phyloP scores from a whole-genome alignment of 345 rosid genomes.

The Aquilaria yunnanensis region DNA sequence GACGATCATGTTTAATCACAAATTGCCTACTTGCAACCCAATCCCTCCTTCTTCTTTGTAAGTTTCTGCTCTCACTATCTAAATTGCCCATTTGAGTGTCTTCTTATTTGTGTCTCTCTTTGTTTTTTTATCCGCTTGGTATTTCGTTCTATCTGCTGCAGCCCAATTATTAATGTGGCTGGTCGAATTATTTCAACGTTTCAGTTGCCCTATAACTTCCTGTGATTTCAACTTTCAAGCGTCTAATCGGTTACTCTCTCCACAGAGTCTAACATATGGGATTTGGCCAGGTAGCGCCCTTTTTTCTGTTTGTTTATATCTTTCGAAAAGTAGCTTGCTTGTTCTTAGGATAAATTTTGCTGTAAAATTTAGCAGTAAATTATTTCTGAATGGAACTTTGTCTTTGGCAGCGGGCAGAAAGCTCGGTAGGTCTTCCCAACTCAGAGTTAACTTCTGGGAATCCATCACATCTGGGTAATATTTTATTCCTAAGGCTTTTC shows the following conservation, averaged over 20 bases:
- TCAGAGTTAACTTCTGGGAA: slow-evolving; percentile 76
- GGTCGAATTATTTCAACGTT: neutral
- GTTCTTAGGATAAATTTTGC: neutral
- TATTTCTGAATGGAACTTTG: neutral
- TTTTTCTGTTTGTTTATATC: neutral
- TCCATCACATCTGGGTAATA: slow-evolving; percentile 72
- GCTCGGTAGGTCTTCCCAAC: slow-evolving; percentile 34
- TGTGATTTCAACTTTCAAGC: slow-evolving; percentile 12
- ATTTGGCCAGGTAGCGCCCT: slow-evolving; percentile 20
- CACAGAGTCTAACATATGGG: slow-evolving; percentile 9
- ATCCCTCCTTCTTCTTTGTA: slow-evolving; percentile 18
- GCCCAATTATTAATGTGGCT: too few species aligned
- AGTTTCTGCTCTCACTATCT: neutral
- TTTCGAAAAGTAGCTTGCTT: neutral
- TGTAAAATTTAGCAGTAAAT: neutral
- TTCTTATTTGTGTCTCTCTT: neutral
- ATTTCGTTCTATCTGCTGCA: neutral
- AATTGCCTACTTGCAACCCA: slow-evolving; percentile 15
- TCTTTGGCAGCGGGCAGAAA: slow-evolving; percentile 50
- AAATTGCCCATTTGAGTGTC: neutral
- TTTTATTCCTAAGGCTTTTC: neutral
- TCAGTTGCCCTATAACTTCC: slow-evolving; percentile 27
- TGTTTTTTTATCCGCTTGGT: neutral
- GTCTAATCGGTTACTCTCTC: slow-evolving; percentile 16
- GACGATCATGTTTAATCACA: too few species aligned